These are phyloP conservation scores for Aegilops sharonensis DNA, from an alignment of 176 grass and related monocot species.

Conservation along the genomic window DNA sequence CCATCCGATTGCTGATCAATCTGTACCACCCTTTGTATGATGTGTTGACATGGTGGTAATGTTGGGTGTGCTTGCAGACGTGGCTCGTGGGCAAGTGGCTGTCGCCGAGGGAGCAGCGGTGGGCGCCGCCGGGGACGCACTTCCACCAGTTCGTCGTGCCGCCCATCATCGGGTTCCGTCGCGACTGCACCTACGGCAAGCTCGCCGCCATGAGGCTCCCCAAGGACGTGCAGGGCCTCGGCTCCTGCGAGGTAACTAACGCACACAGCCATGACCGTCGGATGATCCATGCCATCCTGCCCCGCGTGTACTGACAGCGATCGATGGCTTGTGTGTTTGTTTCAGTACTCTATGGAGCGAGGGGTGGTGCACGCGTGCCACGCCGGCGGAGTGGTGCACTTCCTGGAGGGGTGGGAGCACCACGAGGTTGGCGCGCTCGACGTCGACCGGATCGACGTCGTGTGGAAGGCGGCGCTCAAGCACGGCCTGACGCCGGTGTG, in stretches of 20 bases:
- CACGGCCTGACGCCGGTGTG: constrained; percentile 69
- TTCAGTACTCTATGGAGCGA: constrained; percentile 75
- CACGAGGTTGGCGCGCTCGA: constrained; percentile 92
- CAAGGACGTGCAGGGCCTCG: constrained; percentile 68
- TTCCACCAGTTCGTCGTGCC: constrained; percentile 99
- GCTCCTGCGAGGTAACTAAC: constrained; percentile 67
- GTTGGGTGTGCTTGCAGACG: constrained; percentile 39
- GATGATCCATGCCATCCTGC: too few species aligned
- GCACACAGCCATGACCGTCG: neutral
- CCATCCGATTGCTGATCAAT: neutral
- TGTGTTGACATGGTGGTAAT: neutral
- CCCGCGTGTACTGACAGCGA: neutral
- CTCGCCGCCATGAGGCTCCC: constrained; percentile 86
- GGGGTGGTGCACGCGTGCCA: constrained; percentile 89
- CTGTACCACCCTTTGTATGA: neutral
- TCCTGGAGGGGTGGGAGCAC: constrained; percentile 77
- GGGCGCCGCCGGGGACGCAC: constrained; percentile 76
- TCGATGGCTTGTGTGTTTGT: too few species aligned
- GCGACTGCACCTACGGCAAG: constrained; percentile 87
- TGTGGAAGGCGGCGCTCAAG: constrained; percentile 80
- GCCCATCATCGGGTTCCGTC: constrained; percentile 71
- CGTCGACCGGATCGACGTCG: constrained; percentile 76
- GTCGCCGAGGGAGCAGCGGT: constrained; percentile 69
- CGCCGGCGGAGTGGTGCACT: constrained; percentile 81
- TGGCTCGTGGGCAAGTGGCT: constrained; percentile 93